Percentiles rank a stretch among this genome's conserved stretches.
phyloP scores from a whole-genome alignment of 352 stramenopile genomes.

The Aphanomyces invadans region DNA sequence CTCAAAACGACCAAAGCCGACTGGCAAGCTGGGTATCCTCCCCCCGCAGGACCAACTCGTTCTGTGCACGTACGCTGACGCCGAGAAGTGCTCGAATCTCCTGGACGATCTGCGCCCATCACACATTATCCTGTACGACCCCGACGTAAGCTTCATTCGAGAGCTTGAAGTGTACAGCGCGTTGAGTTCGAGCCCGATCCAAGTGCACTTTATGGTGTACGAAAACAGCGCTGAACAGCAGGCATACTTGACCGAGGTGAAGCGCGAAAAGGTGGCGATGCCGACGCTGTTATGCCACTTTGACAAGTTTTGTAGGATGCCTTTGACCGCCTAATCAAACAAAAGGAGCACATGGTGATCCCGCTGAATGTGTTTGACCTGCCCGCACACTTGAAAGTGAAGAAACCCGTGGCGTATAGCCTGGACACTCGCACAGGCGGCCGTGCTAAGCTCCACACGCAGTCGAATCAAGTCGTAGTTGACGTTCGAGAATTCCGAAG shows the following conservation, averaged over 20 bases:
- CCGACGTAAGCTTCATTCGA: slow-evolving; percentile 91
- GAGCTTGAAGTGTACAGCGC: slow-evolving; percentile 92
- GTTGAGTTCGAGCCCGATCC: slow-evolving; percentile 36
- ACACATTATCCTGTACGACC: slow-evolving; percentile 93
- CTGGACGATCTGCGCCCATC: slow-evolving; percentile 86
- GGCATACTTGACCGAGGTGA: slow-evolving; percentile 90
- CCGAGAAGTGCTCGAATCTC: slow-evolving; percentile 51
- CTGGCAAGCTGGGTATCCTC: slow-evolving; percentile 37
- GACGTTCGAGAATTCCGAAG: slow-evolving; percentile 97
- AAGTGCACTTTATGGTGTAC: slow-evolving; percentile 96
- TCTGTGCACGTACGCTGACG: slow-evolving; percentile 75
- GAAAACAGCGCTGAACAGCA: slow-evolving; percentile 95
- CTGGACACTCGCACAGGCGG: slow-evolving; percentile 73
- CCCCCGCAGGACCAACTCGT: slow-evolving; percentile 48
- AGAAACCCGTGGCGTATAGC: slow-evolving; percentile 54
- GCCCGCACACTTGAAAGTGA: slow-evolving; percentile 68
- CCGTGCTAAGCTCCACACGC: slow-evolving; percentile 31
- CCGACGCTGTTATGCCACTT: not conserved
- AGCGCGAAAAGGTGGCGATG: slow-evolving; percentile 77
- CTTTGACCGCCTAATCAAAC: slow-evolving; percentile 94
- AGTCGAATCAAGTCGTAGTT: slow-evolving; percentile 58
- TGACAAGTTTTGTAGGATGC: slow-evolving; percentile 38
- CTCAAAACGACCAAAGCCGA: slow-evolving; percentile 27
- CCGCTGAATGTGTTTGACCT: slow-evolving; percentile 79
- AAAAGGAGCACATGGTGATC: slow-evolving; percentile 90